A percentile compares a stretch with the other conserved stretches of the same genome.
Conservation (phyloP, 345 rosid genomes). For the Bruguiera gymnorhiza region DNA sequence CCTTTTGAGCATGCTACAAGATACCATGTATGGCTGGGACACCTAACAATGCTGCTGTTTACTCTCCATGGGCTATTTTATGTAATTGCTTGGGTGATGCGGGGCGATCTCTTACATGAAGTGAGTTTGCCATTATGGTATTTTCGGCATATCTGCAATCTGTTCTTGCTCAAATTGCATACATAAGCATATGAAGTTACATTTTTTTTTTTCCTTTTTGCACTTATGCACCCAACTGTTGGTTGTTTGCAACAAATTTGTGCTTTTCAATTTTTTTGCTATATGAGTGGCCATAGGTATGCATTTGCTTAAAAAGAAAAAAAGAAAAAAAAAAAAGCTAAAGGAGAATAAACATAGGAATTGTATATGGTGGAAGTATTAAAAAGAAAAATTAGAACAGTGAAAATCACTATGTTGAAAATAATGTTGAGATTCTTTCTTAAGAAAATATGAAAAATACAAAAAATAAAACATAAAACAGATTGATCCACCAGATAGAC, state of each 20-base stretch:
- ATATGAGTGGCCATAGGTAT: background rate
- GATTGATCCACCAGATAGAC: too few species aligned
- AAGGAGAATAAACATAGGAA: too few species aligned
- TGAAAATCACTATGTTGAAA: too few species aligned
- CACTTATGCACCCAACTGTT: background rate
- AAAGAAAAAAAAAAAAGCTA: too few species aligned
- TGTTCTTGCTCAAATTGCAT: background rate
- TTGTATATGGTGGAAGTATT: too few species aligned
- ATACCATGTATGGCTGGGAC: constrained; percentile 95
- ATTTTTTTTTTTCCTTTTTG: background rate
- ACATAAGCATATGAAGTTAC: background rate
- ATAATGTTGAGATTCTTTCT: too few species aligned
- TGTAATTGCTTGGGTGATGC: constrained; percentile 51
- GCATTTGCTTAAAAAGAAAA: background rate
- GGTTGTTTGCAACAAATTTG: background rate
- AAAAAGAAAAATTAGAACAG: too few species aligned
- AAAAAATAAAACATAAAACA: too few species aligned
- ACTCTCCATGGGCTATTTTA: constrained; percentile 75
- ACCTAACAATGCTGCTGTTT: constrained; percentile 73
- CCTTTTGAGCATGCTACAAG: constrained; percentile 88
- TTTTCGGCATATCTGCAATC: background rate
- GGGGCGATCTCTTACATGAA: constrained; percentile 50
- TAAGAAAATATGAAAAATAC: too few species aligned
- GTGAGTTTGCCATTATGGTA: constrained; percentile 39
- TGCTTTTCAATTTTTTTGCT: background rate